Base-by-base conservation (phyloP, 1,139 yeast species). In the Kodamaea derodonti region DNA sequence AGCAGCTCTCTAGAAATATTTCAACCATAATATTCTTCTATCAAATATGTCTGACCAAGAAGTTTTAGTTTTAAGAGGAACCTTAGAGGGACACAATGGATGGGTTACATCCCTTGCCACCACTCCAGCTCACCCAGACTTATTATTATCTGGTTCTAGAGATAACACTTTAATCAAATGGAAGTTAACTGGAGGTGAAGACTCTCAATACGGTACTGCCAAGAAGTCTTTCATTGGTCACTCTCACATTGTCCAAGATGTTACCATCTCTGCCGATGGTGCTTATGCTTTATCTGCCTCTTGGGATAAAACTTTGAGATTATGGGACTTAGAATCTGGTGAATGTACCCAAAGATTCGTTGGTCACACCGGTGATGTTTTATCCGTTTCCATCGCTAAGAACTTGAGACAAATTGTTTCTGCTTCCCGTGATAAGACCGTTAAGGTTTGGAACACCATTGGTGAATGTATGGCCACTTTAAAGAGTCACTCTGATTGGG, bases 41-140 rank as follows among this genome's bases (percentile, higher is more conserved):
- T 11, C 9, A 24, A 65, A 48, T 56, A 79, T 78, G 84, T 72
- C 80, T 64, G 71, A 78, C 65, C 77, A 73, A 72, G 97, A 90
- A 85, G 95, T 90, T 82, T 83, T 92, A 78, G 96, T 90, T 72
- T 86, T 92, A 72, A 90, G 97, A 83, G 97, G 97, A 72, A 86
- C 97, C 81, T 85, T 92, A 70, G 96, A 90, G 78, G 96, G 86
- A 48, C 75, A 68, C 74, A 69, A 69, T 53, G 75, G 75, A 63
- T 92, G 97, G 97, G 98, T 92, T 66, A 92, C 99, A 55, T 82
- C 97, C 71, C 80, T 92, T 63, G 95, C 97, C 74, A 92, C 97
- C 75, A 84, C 96, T 67, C 86, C 92, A 63, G 92, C 92, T 69
- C 88, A 88, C 82, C 98, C 98, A 75, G 97, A 94, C 73, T 78